Evolutionary conservation across 345 rosid genomes (phyloP), one percentile per base, ranked within the genome.

Genomic region (Populus nigra): DNA sequence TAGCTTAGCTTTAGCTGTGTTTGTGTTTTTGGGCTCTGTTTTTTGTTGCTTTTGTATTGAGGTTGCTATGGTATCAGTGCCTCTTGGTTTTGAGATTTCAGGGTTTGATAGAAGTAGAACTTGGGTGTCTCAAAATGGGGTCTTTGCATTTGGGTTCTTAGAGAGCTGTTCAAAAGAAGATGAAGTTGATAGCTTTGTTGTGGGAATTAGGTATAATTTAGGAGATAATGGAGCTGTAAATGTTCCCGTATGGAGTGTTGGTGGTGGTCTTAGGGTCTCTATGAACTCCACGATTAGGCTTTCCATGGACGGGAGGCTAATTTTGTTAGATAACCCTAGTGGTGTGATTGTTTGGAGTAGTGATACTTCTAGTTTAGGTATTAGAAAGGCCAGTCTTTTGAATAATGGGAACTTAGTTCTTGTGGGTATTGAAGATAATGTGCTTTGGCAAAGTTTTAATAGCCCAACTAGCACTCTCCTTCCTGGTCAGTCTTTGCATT

Each of bases 11-110:
- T 74, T 83, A 8, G 59, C 35, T 68, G 71, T 86, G 18, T 7
- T 77, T 74, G 39, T 86, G 69, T 39, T 81, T 81, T 71, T 83
- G 76, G 80, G 80, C 74, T 74, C 66, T 69, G 78, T 69, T 22
- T 70, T 41, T 71, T 45, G 67, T 73, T 81, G 81, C 57, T 50
- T 73, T 11, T 78, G 76, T 65, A 77, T 76, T 39, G 86, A 86
- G 75, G 45, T 77, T 43, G 10, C 78, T 53, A 77, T 81, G 85
- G 82, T 63, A 47, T 83, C 88, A 25, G 86, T 79, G 5, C 85
- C 88, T 71, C 78, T 83, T 71, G 85, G 83, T 59, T 83, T 83
- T 72, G 82, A 81, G 78, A 77, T 86, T 81, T 83, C 80, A 72
- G 86, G 83, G 72, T 61, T 77, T 74, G 80, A 81, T 76, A 86